phyloP scores from a whole-genome alignment of 441 rosid species.

The Bocquillonia castaneifolia region DNA sequence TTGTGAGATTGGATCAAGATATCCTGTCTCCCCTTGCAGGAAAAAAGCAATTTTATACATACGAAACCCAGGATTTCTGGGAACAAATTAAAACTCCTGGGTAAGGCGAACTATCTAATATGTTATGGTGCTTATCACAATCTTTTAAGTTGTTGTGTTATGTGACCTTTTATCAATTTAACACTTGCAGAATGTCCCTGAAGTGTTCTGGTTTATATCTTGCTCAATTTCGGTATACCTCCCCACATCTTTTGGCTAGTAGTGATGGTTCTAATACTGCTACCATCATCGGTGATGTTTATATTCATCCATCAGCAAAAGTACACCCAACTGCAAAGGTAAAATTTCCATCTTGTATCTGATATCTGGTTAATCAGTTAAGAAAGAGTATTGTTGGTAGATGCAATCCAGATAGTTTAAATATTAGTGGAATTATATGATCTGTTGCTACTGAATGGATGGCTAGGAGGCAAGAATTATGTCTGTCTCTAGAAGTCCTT shows the following conservation, averaged over 20 bases:
- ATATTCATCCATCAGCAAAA: constrained; percentile 93
- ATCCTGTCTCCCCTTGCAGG: constrained; percentile 91
- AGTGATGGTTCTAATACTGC: constrained; percentile 69
- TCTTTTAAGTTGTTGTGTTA: background rate
- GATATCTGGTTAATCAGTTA: background rate
- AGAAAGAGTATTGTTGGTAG: background rate
- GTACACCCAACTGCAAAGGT: constrained; percentile 96
- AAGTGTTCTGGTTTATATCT: constrained; percentile 83
- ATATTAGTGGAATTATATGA: too few species aligned
- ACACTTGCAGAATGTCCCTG: constrained; percentile 64
- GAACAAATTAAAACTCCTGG: constrained; percentile 97
- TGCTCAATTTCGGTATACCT: constrained; percentile 63
- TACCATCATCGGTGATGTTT: constrained; percentile 72
- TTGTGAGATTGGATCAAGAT: constrained; percentile 90
- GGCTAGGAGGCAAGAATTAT: background rate
- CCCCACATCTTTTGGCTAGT: constrained; percentile 68
- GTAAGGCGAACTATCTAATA: constrained; percentile 31
- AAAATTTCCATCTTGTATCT: constrained; percentile 20
- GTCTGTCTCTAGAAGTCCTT: background rate
- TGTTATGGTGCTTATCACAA: constrained; percentile 4
- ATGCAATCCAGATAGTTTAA: background rate
- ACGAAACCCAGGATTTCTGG: constrained; percentile 87
- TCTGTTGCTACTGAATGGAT: too few species aligned
- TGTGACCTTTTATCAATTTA: background rate
- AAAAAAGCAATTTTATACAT: constrained; percentile 71